These are phyloP conservation scores for Dendrobium catenatum DNA, from an alignment of 106 monocot genomes.

Conservation along the genomic window DNA sequence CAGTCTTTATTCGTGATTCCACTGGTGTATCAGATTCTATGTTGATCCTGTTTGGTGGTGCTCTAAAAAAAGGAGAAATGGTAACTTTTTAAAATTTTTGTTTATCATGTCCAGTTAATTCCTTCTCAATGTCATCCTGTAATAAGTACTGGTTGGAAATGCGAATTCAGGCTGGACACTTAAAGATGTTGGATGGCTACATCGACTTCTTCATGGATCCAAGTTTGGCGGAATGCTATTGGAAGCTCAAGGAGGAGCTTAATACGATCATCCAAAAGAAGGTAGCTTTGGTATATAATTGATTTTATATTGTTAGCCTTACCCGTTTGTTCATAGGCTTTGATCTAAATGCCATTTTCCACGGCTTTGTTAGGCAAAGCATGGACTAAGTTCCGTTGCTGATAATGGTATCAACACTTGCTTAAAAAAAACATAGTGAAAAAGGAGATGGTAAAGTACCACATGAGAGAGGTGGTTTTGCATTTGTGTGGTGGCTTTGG, in stretches of 20 bases:
- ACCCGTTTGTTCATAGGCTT: neutral
- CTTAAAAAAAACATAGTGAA: neutral
- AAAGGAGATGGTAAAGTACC: neutral
- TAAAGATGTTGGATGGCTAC: slow-evolving; percentile 97
- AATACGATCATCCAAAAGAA: slow-evolving; percentile 85
- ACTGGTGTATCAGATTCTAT: slow-evolving; percentile 98
- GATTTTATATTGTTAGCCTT: neutral
- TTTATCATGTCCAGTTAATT: slow-evolving; percentile 6
- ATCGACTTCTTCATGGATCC: slow-evolving; percentile 99
- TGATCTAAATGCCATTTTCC: neutral
- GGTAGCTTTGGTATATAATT: slow-evolving; percentile 32
- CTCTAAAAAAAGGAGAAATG: slow-evolving; percentile 63
- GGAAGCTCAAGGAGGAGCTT: slow-evolving; percentile 74
- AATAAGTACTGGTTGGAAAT: neutral
- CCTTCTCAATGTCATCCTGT: neutral
- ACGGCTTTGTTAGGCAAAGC: neutral
- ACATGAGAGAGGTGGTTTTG: neutral
- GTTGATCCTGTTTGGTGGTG: slow-evolving; percentile 86
- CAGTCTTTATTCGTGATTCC: slow-evolving; percentile 95
- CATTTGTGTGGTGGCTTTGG: neutral
- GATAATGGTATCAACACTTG: neutral
- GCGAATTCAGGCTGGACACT: slow-evolving; percentile 67
- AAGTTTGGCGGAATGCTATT: slow-evolving; percentile 77
- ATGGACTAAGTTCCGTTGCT: neutral
- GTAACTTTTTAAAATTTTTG: slow-evolving; percentile 24